Percentiles rank a stretch among this genome's conserved stretches.
Evolutionary conservation across 176 grass and related monocot genomes (phyloP).

Genomic region (Ananas comosus): DNA sequence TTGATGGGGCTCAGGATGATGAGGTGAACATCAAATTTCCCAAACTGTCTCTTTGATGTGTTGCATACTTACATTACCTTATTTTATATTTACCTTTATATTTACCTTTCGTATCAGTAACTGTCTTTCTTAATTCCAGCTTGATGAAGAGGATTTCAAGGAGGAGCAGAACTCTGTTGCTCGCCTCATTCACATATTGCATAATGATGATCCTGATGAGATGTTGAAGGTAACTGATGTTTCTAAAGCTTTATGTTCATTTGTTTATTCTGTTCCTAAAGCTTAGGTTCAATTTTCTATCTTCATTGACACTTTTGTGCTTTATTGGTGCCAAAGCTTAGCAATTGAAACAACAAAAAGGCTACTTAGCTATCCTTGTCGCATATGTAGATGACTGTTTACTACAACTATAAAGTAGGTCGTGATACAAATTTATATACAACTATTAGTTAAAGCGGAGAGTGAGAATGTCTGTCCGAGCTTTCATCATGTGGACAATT

Average conservation of each 20-base stretch:
- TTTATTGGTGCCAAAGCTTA: neutral
- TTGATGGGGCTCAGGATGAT: conserved; percentile 70
- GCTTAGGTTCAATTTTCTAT: conserved; percentile 6
- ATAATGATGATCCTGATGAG: conserved; percentile 91
- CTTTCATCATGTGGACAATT: too few species aligned
- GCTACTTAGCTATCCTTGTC: neutral
- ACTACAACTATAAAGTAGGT: too few species aligned
- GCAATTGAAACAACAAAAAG: neutral
- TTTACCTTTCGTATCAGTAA: neutral
- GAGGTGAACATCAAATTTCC: conserved; percentile 38
- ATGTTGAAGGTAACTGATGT: conserved; percentile 74
- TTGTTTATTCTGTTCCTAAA: conserved; percentile 9
- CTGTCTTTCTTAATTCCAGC: conserved; percentile 26
- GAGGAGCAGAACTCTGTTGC: conserved; percentile 98
- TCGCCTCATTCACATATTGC: conserved; percentile 91
- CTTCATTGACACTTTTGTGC: conserved; percentile 4
- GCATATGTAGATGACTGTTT: too few species aligned
- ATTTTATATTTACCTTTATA: neutral
- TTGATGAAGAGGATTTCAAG: conserved; percentile 99
- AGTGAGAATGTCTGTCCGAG: too few species aligned
- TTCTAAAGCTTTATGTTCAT: too few species aligned
- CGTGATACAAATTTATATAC: too few species aligned
- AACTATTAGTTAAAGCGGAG: too few species aligned
- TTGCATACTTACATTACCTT: neutral
- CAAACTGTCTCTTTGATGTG: conserved; percentile 7